Percentiles rank a stretch among this genome's conserved stretches.
These are phyloP conservation scores for Gossypium gossypioides DNA, from an alignment of 441 rosid species.

Conservation along the genomic window DNA sequence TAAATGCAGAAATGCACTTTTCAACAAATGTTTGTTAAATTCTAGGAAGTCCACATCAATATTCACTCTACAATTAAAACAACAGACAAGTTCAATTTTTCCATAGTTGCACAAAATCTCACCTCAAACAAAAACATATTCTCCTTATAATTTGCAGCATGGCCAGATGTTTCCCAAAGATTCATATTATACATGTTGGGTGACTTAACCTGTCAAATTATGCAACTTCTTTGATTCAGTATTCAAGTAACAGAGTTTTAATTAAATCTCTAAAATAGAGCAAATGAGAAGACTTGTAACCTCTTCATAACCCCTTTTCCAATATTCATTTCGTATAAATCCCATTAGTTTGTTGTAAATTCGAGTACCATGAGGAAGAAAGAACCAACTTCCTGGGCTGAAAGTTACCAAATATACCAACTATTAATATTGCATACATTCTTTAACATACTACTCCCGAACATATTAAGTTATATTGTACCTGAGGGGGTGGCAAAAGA, in stretches of 20 bases:
- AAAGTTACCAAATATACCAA: slow-evolving; percentile 19
- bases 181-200: slow-evolving; percentile 92
- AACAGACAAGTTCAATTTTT: neutral
- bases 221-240: slow-evolving; percentile 8
- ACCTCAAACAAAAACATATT: slow-evolving; percentile 94
- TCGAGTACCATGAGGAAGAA: slow-evolving; percentile 87
- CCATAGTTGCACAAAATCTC: slow-evolving; percentile 15
- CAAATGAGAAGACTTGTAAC: slow-evolving; percentile 26
- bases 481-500: slow-evolving; percentile 87
- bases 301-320: slow-evolving; percentile 90
- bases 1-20: neutral
- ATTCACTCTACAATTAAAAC: neutral
- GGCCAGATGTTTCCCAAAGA: slow-evolving; percentile 98
- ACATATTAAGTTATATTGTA: slow-evolving; percentile 15
- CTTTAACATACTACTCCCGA: neutral
- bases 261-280: neutral
- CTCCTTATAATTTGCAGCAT: slow-evolving; percentile 92
- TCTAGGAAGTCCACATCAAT: neutral
- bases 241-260: neutral
- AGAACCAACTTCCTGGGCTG: slow-evolving; percentile 99
- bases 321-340: slow-evolving; percentile 61
- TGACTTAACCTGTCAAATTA: slow-evolving; percentile 61
- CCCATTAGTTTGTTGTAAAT: slow-evolving; percentile 75
- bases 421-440: slow-evolving; percentile 13
- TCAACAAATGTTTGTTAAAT: neutral